Evolutionary conservation across 116 monocot species (phyloP), one percentile per base, ranked within the genome.

Genomic region (Trichopus zeylanicus): DNA sequence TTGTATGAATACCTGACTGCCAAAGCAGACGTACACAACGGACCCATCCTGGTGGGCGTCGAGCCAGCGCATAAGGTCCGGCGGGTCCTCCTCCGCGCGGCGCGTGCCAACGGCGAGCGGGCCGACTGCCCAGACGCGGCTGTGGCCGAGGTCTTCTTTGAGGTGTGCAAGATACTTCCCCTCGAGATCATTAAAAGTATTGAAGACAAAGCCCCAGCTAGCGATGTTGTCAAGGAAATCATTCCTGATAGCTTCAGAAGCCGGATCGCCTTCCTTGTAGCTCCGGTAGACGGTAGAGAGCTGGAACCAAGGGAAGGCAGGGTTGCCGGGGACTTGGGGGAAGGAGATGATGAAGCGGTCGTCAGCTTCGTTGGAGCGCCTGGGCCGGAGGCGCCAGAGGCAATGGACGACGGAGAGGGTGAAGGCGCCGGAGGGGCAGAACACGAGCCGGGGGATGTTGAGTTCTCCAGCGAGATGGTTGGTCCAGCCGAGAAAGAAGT

Each of bases 401-500:
- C 46, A 63, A 39, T 78, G 24, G 39, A 51, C 0, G 15, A 60
- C 21, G 27, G 71, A 57, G 38, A 59, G 23, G 23, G 56, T 18
- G 7, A 81, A 42, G 24, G 74, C 71, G 21, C 64, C 68, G 49
- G 81, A 77, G 5, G 85, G 67, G 55, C 29, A 53, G 67, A 86
- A 86, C 19, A 68, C 74, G 22, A 81, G 16, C 0, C 68, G 60
- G 1, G 81, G 77, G 48, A 81, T 37, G 19, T 71, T 74, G 30
- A 81, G 67, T 12, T 81, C 63, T 5, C n/a, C 35, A 13, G 85
- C 85, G 26, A 77, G 58, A 21, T 11, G n/a, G 1, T 57, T 35
- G 1, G 81, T 78, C 81, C 81, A 85, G 9, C 85, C 85, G 53
- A 66, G 62, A 59, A 85, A 76, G 60, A 80, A 64, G 38, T 85